A percentile compares a stretch with the other conserved stretches of the same genome.
phyloP scores from a whole-genome alignment of 1,139 yeast genomes.

The Protomyces gravidus region DNA sequence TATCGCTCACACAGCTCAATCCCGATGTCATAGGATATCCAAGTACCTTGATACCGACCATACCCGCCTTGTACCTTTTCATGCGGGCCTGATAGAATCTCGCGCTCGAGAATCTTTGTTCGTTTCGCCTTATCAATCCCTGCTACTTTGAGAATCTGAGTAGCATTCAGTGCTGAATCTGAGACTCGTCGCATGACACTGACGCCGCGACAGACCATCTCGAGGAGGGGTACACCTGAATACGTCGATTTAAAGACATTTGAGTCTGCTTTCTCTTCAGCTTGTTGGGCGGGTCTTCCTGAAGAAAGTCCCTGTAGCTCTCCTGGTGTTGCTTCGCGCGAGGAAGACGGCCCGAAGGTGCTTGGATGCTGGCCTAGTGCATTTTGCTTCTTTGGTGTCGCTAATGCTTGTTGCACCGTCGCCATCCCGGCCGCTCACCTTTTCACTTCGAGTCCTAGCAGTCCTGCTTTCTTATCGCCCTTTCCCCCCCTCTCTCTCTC shows the following conservation, averaged over 20 bases:
- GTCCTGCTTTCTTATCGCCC: background rate
- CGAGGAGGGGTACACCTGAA: constrained; percentile 65
- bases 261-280: background rate
- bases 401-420: background rate
- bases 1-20: constrained; percentile 58
- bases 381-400: background rate
- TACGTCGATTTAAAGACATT: constrained; percentile 48
- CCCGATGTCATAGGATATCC: constrained; percentile 57
- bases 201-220: constrained; percentile 63
- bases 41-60: constrained; percentile 92
- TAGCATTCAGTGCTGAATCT: constrained; percentile 87
- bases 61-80: constrained; percentile 95
- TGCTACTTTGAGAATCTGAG: constrained; percentile 83
- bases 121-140: constrained; percentile 81
- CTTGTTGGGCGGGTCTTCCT: background rate
- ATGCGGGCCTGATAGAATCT: constrained; percentile 77
- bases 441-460: too few relatives aligned
- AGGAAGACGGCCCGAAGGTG: background rate
- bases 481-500: background rate
- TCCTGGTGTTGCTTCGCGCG: constrained; percentile 1
- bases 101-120: constrained; percentile 78
- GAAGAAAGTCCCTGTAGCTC: background rate
- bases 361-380: background rate
- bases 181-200: constrained; percentile 75
- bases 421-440: background rate